Evolutionary conservation across 768 basidiomycete genomes (phyloP), one percentile per base, ranked within the genome.

Genomic region (Termitomyces sp.): DNA sequence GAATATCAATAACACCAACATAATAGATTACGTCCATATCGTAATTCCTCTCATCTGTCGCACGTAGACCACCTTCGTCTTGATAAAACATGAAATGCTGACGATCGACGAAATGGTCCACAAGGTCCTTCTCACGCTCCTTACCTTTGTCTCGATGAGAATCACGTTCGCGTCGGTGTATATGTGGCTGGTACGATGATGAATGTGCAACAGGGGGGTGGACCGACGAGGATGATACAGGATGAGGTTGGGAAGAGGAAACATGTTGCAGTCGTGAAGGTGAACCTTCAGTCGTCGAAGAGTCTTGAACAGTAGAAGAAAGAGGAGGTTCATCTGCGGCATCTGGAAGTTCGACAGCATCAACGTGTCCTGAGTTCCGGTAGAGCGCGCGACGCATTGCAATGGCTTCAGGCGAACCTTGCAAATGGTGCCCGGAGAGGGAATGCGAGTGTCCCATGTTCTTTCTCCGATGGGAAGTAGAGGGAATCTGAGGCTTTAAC

Each of bases 1-100:
- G 74, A 62, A 98, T 98, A 71, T 99, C 97, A 66, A 99, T 99
- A 54, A 99, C 83, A 24, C 97, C 96, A 9, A 98, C 77, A 70
- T 98, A 98, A 71, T 96, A 97, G 55, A 97, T 88, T 48, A 83
- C 84, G 62, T 88, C 87, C 72, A 87, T 71, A 2, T 78, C 71
- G 20, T 81, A 77, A 69, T 98, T 96, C 9, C 71, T 72, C 65
- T 98, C 95, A 69, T 95, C 86, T 18, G 96, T 97, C 36, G 94
- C 92, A 33, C 89, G 81, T 45, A 96, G 68, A 0, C 97, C 97
- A 13, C 94, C 94, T 64, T 98, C 97, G 67, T 99, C 95, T 65
- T 95, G 92, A 68, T 97, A 98, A 72, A 99, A 99, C 28, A 98
- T 71, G 68, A 96, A 93, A 57, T 91, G 83, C 35, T 85, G 78